Conservation (phyloP, 352 stramenopile species). For the Phytopythium chamaehyphon region DNA sequence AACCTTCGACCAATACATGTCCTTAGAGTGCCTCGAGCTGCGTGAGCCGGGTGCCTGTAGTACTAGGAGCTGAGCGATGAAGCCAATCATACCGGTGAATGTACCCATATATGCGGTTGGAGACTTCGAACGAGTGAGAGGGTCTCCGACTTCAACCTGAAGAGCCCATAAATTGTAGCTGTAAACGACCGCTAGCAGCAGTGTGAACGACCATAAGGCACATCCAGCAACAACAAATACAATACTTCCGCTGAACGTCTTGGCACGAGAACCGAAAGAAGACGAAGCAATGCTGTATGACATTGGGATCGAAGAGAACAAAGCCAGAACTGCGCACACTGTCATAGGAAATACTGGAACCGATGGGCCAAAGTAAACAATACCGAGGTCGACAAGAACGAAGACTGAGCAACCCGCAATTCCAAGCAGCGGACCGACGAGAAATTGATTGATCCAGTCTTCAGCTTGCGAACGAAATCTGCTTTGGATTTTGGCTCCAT, state of each 20-base stretch:
- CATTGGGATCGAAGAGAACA: conserved; percentile 50
- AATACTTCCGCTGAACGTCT: conserved; percentile 35
- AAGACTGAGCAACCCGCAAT: conserved; percentile 40
- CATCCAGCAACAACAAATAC: conserved; percentile 47
- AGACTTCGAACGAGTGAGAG: background rate
- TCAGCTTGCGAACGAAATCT: conserved; percentile 13
- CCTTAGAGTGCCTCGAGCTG: background rate
- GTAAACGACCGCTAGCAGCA: conserved; percentile 42
- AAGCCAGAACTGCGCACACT: conserved; percentile 33
- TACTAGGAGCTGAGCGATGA: conserved; percentile 41
- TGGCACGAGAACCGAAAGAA: conserved; percentile 20
- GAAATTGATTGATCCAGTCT: conserved; percentile 26
- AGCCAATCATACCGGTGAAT: conserved; percentile 41
- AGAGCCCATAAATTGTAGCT: conserved; percentile 37
- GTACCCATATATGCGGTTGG: conserved; percentile 40
- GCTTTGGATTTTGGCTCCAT: background rate
- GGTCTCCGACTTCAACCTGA: conserved; percentile 10
- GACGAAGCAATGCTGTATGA: conserved; percentile 41
- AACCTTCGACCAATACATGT: background rate
- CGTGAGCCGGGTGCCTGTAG: conserved; percentile 28
- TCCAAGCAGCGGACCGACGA: conserved; percentile 34
- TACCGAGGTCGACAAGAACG: conserved; percentile 42
- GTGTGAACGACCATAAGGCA: conserved; percentile 54
- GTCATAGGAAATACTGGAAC: conserved; percentile 47
- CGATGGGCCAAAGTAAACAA: conserved; percentile 35